Evolutionary conservation across 345 rosid species (phyloP).

Genomic region (Citrus trifoliata): DNA sequence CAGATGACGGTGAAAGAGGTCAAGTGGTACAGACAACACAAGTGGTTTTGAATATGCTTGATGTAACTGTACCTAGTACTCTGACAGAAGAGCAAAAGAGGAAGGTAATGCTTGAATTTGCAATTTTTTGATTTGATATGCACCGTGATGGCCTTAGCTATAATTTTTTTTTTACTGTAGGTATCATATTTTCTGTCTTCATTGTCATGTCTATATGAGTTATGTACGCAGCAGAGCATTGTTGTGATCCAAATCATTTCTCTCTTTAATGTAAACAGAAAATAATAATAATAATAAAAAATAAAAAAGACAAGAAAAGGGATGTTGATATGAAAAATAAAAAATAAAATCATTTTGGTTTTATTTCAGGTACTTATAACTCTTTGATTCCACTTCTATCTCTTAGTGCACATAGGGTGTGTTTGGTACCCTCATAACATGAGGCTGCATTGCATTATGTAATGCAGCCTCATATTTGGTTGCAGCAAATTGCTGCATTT

Average conservation of each 20-base stretch:
- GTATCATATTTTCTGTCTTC: not conserved
- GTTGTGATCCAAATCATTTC: not conserved
- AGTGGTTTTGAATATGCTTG: conserved; percentile 83
- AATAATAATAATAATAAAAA: too few relatives aligned
- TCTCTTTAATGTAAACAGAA: not conserved
- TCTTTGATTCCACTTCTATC: not conserved
- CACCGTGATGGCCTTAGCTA: not conserved
- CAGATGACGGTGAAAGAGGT: conserved; percentile 54
- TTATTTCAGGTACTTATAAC: not conserved
- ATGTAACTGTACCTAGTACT: conserved; percentile 70
- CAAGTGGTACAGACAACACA: conserved; percentile 66
- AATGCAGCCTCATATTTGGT: too few relatives aligned
- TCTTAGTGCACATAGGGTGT: not conserved
- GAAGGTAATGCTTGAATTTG: conserved; percentile 48
- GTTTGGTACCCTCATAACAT: too few relatives aligned
- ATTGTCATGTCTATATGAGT: not conserved
- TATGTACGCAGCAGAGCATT: not conserved
- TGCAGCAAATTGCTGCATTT: too few relatives aligned
- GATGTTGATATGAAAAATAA: not conserved
- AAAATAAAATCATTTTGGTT: not conserved
- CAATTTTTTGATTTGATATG: not conserved
- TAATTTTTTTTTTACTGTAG: not conserved
- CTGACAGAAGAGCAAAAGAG: conserved; percentile 63
- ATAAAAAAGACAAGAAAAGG: not conserved
- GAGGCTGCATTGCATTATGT: too few relatives aligned